phyloP scores from a whole-genome alignment of 2,329 filamentous ascomycete species.

The Colletotrichum horii region DNA sequence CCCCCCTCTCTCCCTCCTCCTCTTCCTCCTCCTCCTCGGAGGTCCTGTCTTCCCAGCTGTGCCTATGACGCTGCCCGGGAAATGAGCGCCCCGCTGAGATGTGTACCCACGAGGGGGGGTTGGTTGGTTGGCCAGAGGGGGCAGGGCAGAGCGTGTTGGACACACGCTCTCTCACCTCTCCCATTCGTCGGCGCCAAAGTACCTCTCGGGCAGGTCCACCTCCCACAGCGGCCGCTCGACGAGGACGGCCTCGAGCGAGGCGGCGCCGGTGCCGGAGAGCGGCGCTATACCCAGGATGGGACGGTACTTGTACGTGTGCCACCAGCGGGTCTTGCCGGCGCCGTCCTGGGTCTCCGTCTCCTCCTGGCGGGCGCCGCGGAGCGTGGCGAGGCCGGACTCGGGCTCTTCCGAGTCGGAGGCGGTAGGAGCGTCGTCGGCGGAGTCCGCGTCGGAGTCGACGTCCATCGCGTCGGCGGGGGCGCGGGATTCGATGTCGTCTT shows the following conservation, averaged over 20 bases:
- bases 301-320: slow-evolving; percentile 92
- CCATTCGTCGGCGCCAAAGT: slow-evolving; percentile 63
- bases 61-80: not conserved
- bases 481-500: slow-evolving; percentile 33
- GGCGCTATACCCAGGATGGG: slow-evolving; percentile 81
- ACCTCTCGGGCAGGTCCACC: slow-evolving; percentile 76
- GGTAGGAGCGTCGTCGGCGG: slow-evolving; percentile 38
- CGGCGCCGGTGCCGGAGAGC: slow-evolving; percentile 27
- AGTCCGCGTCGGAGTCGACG: slow-evolving; percentile 24
- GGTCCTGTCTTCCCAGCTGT: not conserved
- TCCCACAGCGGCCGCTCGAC: slow-evolving; percentile 89
- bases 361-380: slow-evolving; percentile 32
- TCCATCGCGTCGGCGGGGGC: slow-evolving; percentile 42
- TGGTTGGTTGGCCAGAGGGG: not conserved
- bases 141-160: not conserved
- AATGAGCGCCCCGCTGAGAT: not conserved
- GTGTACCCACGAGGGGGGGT: not conserved
- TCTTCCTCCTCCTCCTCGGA: not conserved
- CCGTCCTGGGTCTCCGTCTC: slow-evolving; percentile 20
- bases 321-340: slow-evolving; percentile 52
- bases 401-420: slow-evolving; percentile 31
- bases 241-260: slow-evolving; percentile 77
- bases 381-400: slow-evolving; percentile 42
- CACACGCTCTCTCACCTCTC: slow-evolving; percentile 30
- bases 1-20: not conserved